These are phyloP conservation scores for Puccinia hordei DNA, from an alignment of 1,284 basidiomycete species.

Conservation along the genomic window DNA sequence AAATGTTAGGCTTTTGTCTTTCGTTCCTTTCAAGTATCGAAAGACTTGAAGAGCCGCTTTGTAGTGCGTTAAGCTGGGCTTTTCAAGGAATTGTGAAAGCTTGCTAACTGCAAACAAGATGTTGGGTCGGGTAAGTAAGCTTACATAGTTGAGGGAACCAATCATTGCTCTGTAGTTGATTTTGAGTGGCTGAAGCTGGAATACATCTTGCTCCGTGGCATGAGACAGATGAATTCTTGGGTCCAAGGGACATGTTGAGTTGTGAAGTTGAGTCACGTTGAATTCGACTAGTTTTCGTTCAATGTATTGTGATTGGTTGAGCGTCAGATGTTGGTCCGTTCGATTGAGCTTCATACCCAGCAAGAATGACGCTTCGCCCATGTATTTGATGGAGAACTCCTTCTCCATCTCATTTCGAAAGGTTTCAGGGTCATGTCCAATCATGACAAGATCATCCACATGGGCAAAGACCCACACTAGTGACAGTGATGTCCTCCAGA, in stretches of 20 bases:
- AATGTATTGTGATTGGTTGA: background rate
- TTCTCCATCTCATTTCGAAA: no score
- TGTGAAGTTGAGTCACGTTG: background rate
- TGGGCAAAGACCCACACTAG: slow-evolving; percentile 2
- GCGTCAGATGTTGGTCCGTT: background rate
- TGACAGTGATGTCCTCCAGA: background rate
- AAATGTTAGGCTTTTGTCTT: background rate
- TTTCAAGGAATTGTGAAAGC: slow-evolving; percentile 11
- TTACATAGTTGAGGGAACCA: background rate
- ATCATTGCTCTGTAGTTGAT: slow-evolving; percentile 10
- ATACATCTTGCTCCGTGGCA: background rate
- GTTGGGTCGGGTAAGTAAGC: slow-evolving; percentile 1
- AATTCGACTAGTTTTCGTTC: background rate
- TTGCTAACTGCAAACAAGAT: slow-evolving; percentile 5
- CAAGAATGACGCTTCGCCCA: no score
- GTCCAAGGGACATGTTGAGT: background rate
- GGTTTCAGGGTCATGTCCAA: background rate
- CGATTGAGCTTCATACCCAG: slow-evolving; percentile 17
- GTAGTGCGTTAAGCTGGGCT: background rate
- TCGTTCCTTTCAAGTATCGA: background rate
- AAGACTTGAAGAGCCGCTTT: slow-evolving; percentile 12
- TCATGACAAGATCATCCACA: slow-evolving; percentile 22
- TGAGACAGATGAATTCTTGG: background rate
- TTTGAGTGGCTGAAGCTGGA: background rate
- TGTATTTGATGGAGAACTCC: no score